Conservation (phyloP, 2,329 filamentous ascomycete genomes). For the Cladosporium oxysporum region DNA sequence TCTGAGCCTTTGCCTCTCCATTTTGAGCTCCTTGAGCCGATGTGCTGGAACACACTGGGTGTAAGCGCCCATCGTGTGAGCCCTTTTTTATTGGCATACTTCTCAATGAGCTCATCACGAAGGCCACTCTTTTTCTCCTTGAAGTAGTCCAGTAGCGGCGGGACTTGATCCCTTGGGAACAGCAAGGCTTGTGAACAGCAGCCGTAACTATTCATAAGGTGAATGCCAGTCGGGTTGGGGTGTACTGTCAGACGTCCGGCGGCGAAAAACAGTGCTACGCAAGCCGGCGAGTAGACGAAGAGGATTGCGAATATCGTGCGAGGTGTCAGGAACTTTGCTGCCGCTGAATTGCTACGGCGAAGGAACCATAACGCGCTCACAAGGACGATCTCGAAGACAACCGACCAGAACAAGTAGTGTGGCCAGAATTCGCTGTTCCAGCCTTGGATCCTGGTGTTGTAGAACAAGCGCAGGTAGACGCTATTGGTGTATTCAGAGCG, state of each 20-base stretch:
- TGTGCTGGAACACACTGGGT: slow-evolving; percentile 6
- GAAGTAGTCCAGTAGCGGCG: slow-evolving; percentile 2
- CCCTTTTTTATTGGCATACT: neutral
- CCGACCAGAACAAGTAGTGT: slow-evolving; percentile 10
- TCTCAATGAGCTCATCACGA: slow-evolving; percentile 1
- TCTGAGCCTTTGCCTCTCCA: slow-evolving; percentile 1
- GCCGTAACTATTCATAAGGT: slow-evolving; percentile 8
- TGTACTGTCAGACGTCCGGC: slow-evolving; percentile 5
- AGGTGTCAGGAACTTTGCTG: neutral
- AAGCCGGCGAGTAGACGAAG: slow-evolving; percentile 3
- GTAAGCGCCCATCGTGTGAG: slow-evolving; percentile 1
- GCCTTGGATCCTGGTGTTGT: slow-evolving; percentile 4
- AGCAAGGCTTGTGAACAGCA: slow-evolving; percentile 6
- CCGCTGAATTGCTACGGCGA: neutral
- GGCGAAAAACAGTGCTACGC: slow-evolving; percentile 4
- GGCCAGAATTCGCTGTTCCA: slow-evolving; percentile 15
- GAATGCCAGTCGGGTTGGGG: neutral
- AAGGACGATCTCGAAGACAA: neutral
- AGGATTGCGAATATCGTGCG: neutral
- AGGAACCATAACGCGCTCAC: neutral
- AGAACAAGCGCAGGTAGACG: slow-evolving; percentile 2
- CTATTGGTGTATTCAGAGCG: neutral
- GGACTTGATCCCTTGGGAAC: neutral
- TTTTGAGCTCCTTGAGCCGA: slow-evolving; percentile 2
- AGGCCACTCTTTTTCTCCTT: neutral